These are phyloP conservation scores for Penicillium angulare DNA, from an alignment of 495 filamentous ascomycete genomes.

Conservation along the genomic window DNA sequence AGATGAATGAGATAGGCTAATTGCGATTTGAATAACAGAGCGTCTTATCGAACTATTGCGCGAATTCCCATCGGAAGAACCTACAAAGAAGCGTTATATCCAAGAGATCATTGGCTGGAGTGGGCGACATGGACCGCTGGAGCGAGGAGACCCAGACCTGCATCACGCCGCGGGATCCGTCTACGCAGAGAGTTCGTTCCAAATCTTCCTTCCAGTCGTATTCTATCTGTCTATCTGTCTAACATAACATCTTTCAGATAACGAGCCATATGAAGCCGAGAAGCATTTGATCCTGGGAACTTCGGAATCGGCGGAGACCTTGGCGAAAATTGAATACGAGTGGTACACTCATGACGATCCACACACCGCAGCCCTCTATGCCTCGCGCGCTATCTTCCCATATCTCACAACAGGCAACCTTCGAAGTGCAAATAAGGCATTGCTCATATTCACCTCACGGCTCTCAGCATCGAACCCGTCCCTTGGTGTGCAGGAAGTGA, in stretches of 20 bases:
- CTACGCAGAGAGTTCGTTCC: slow-evolving; percentile 68
- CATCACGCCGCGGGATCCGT: slow-evolving; percentile 90
- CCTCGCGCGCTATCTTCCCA: slow-evolving; percentile 84
- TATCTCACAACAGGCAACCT: slow-evolving; percentile 90
- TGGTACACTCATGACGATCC: slow-evolving; percentile 91
- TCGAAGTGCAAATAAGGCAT: slow-evolving; percentile 78
- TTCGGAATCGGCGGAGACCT: slow-evolving; percentile 76
- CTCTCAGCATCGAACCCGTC: slow-evolving; percentile 66
- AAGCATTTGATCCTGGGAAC: slow-evolving; percentile 87
- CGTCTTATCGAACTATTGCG: slow-evolving; percentile 64
- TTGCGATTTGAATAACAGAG: slow-evolving; percentile 27
- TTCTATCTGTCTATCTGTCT: slow-evolving; percentile 1
- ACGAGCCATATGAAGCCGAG: slow-evolving; percentile 89
- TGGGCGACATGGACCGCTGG: slow-evolving; percentile 76
- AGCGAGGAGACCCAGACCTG: slow-evolving; percentile 90
- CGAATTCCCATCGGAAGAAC: slow-evolving; percentile 78
- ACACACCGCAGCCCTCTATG: slow-evolving; percentile 86
- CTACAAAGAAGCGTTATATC: slow-evolving; percentile 86
- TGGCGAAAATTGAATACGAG: slow-evolving; percentile 80
- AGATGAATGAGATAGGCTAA: not conserved
- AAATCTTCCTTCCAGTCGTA: not conserved
- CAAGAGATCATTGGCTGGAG: slow-evolving; percentile 90
- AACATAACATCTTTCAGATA: slow-evolving; percentile 50
- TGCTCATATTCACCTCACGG: slow-evolving; percentile 74
- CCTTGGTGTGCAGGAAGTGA: slow-evolving; percentile 77